phyloP scores from a whole-genome alignment of 208 protist species.

The Phytomonas francai region DNA sequence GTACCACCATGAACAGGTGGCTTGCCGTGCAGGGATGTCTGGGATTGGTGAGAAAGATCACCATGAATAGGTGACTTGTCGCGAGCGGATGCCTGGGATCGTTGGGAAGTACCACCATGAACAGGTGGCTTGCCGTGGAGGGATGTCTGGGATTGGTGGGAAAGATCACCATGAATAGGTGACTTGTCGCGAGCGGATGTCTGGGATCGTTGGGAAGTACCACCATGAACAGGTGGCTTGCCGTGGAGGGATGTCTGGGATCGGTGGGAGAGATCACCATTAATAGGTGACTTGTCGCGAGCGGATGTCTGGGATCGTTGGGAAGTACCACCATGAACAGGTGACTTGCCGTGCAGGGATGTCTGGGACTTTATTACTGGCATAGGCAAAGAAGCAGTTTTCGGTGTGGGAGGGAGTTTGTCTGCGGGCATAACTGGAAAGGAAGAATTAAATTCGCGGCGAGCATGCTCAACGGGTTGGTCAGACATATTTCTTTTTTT shows the following conservation, averaged over 20 bases:
- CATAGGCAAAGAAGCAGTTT: not conserved
- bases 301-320: not conserved
- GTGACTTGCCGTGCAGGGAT: not conserved
- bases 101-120: not conserved
- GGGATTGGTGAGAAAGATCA: not conserved
- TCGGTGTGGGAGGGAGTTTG: not conserved
- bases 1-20: not conserved
- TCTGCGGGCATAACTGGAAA: not conserved
- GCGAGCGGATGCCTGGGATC: not conserved
- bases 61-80: not conserved
- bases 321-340: not conserved
- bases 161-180: not conserved
- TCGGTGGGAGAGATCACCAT: not conserved
- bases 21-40: not conserved
- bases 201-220: not conserved
- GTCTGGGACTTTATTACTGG: not conserved
- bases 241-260: not conserved
- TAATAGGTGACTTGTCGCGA: not conserved
- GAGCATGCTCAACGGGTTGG: not conserved
- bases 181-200: not conserved
- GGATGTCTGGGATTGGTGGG: not conserved
- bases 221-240: not conserved
- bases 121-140: not conserved
- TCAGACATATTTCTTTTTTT: not conserved
- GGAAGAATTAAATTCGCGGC: not conserved